phyloP scores from a whole-genome alignment of 805 yeast species.

The Isabelozyma rhagii region DNA sequence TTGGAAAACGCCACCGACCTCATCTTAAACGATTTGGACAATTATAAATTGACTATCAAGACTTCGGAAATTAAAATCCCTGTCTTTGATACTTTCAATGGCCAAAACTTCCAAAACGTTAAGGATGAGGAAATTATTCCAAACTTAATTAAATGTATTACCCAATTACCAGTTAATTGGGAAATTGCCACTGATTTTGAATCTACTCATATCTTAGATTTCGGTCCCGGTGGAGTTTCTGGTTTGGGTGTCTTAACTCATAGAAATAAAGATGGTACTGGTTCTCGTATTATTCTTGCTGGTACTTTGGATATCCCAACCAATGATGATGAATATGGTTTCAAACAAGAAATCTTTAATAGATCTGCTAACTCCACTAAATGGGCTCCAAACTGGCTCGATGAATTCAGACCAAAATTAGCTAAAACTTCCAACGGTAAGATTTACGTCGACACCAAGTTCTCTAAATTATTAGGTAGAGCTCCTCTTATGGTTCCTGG shows the following conservation, averaged over 20 bases:
- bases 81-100: constrained; percentile 86
- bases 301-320: constrained; percentile 73
- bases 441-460: constrained; percentile 87
- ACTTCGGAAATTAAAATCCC: constrained; percentile 68
- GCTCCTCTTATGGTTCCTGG: constrained; percentile 98
- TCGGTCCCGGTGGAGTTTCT: constrained; percentile 98
- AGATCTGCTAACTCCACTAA: constrained; percentile 60
- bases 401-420: constrained; percentile 82
- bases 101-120: constrained; percentile 66
- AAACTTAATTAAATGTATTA: constrained; percentile 72
- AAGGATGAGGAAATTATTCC: constrained; percentile 51
- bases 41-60: constrained; percentile 55
- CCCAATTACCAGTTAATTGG: constrained; percentile 91
- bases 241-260: constrained; percentile 96
- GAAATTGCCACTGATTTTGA: constrained; percentile 79
- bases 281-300: constrained; percentile 89
- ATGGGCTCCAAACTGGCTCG: constrained; percentile 88
- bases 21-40: constrained; percentile 61
- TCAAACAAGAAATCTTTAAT: constrained; percentile 92
- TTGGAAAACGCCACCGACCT: constrained; percentile 67
- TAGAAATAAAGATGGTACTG: constrained; percentile 98
- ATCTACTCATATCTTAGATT: constrained; percentile 88
- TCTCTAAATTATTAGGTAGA: constrained; percentile 85
- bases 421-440: constrained; percentile 71
- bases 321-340: constrained; percentile 83